phyloP scores from a whole-genome alignment of 1,139 yeast genomes.

The Taphrina populina region DNA sequence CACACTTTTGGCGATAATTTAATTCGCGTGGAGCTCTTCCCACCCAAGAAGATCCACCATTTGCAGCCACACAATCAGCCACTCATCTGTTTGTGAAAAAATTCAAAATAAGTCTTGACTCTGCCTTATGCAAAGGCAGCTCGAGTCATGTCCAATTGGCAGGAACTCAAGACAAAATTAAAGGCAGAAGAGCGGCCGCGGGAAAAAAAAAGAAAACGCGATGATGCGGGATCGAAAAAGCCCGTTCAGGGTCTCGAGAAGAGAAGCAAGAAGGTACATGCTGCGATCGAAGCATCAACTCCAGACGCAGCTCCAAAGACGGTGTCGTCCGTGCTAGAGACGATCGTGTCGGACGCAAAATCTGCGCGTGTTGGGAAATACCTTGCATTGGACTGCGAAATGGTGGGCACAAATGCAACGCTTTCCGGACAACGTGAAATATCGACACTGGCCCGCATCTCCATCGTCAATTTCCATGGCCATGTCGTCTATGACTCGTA shows the following conservation, averaged over 20 bases:
- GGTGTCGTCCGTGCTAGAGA: slow-evolving; percentile 12
- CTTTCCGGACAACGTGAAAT: slow-evolving; percentile 63
- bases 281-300: not conserved
- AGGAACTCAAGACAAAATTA: slow-evolving; percentile 13
- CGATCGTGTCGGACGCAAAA: slow-evolving; percentile 14
- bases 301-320: slow-evolving; percentile 4
- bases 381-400: slow-evolving; percentile 87
- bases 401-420: slow-evolving; percentile 63
- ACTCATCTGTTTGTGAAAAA: no score
- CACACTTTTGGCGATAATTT: no score
- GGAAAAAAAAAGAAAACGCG: slow-evolving; percentile 20
- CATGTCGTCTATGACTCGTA: slow-evolving; percentile 65
- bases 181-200: no score
- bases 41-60: no score
- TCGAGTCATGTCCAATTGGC: slow-evolving; percentile 28
- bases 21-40: no score
- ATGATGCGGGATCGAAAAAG: no score
- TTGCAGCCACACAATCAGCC: no score
- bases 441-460: slow-evolving; percentile 80
- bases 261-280: not conserved
- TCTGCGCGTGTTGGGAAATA: slow-evolving; percentile 56
- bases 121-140: no score
- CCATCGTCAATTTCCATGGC: slow-evolving; percentile 81
- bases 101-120: no score
- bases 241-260: no score